Conservation (phyloP, 2,329 filamentous ascomycete species). For the Cryphonectria carpinicola region DNA sequence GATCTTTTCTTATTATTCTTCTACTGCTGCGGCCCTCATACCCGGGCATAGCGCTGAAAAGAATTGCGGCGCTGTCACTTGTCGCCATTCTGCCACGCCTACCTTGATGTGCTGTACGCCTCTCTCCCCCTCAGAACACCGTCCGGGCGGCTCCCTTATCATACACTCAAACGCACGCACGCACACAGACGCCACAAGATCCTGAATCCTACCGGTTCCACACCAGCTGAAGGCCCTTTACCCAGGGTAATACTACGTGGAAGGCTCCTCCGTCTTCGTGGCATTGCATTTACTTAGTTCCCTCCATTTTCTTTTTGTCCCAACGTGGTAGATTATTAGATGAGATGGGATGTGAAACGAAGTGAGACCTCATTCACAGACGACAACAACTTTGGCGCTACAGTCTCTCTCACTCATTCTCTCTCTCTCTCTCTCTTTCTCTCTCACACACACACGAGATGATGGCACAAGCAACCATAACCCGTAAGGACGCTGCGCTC, state of each 20-base stretch:
- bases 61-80: neutral
- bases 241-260: neutral
- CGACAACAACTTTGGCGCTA: neutral
- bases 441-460: neutral
- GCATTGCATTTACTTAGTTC: neutral
- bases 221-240: neutral
- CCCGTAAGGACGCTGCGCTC: neutral
- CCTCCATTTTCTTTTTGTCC: neutral
- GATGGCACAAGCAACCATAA: neutral
- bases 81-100: neutral
- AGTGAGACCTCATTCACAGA: neutral
- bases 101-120: neutral
- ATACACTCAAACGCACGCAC: neutral
- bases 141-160: neutral
- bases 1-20: neutral
- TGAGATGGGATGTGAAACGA: neutral
- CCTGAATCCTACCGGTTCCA: neutral
- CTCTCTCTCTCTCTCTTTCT: too few species aligned
- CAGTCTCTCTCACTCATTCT: neutral
- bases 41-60: neutral
- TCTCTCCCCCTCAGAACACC: neutral
- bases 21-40: neutral
- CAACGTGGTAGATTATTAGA: neutral
- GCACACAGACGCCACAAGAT: neutral
- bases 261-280: neutral